phyloP scores from a whole-genome alignment of 1,284 basidiomycete species.

The Leccinum fallax region DNA sequence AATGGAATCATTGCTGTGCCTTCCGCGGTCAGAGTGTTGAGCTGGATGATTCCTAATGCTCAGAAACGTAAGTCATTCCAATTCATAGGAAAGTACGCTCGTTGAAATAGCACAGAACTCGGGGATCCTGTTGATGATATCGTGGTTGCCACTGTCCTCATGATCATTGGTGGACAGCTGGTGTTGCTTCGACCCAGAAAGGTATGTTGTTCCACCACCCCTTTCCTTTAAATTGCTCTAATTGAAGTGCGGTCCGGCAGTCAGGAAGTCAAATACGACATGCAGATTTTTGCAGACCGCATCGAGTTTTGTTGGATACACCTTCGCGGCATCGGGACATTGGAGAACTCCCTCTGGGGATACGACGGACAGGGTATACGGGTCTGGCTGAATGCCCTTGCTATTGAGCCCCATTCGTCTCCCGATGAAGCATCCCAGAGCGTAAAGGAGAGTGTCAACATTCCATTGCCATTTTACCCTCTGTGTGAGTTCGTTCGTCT shows the following conservation, averaged over 20 bases:
- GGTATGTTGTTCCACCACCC: slow-evolving; percentile 40
- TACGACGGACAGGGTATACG: slow-evolving; percentile 91
- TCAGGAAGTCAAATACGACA: slow-evolving; percentile 95
- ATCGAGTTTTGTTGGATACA: slow-evolving; percentile 99
- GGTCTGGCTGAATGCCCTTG: slow-evolving; percentile 94
- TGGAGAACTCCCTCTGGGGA: slow-evolving; percentile 98
- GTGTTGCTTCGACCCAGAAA: slow-evolving; percentile 85
- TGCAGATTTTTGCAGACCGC: slow-evolving; percentile 94
- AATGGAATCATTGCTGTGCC: slow-evolving; percentile 89
- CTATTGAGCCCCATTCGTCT: slow-evolving; percentile 68
- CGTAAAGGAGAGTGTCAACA: slow-evolving; percentile 91
- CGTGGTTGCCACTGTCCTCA: slow-evolving; percentile 91
- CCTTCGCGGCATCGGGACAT: slow-evolving; percentile 85
- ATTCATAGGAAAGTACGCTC: neutral
- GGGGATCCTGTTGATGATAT: slow-evolving; percentile 96
- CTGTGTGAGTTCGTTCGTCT: slow-evolving; percentile 66
- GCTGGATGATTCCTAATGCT: slow-evolving; percentile 94
- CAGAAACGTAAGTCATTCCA: slow-evolving; percentile 77
- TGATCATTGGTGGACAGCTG: slow-evolving; percentile 93
- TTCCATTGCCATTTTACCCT: slow-evolving; percentile 93
- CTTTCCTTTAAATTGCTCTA: slow-evolving; percentile 2
- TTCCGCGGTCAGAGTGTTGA: slow-evolving; percentile 84
- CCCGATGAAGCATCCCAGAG: slow-evolving; percentile 52
- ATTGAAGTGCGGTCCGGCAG: slow-evolving; percentile 59
- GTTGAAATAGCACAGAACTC: slow-evolving; percentile 57